Evolutionary conservation across 2,329 filamentous ascomycete genomes (phyloP), one percentile per base, ranked within the genome.

Genomic region (Diplodia corticola): DNA sequence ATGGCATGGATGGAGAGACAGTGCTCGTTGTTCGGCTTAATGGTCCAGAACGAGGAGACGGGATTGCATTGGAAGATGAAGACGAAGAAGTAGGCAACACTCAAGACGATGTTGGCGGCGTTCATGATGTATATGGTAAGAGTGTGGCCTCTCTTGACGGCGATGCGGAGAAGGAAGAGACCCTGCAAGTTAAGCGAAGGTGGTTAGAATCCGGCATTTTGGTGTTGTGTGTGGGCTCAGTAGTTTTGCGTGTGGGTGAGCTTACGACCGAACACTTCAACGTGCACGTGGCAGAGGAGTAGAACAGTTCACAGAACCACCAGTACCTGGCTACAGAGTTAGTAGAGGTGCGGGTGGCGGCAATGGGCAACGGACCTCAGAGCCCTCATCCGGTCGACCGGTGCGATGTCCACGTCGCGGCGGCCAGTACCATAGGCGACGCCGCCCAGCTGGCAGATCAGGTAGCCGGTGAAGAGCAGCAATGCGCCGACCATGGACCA

Each of bases 221-320:
- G 28, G 13, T 20, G 24, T 15, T 30, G 10, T 53, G 51, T 6
- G 40, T 20, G 17, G 40, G 9, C 17, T 22, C n/a, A 20, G 24
- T 2, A 20, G 24, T 2, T 35, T 13, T n/a, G 30, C 26, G 30
- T 33, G 30, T 33, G 30, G 30, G n/a, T n/a, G 30, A n/a, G 55
- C 55, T 64, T 53, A 53, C 82, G 60, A 86, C 82, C 1, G 84
- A 81, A 49, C 84, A 76, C 67, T 85, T 85, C 49, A 84, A 77
- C 15, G 82, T 71, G 53, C 80, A 78, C 30, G 79, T 83, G 6
- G 79, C 78, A 60, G 83, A 72, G 6, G 82, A 79, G 71, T 86
- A 87, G 68, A 81, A 80, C n/a, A 83, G 75, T 69, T 86, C 84
- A 69, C 83, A 84, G 17, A 86, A 79, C 76, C 82, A 86, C 83